Base-by-base conservation (phyloP, 768 basidiomycete species). In the Podaxis carcinomalis region DNA sequence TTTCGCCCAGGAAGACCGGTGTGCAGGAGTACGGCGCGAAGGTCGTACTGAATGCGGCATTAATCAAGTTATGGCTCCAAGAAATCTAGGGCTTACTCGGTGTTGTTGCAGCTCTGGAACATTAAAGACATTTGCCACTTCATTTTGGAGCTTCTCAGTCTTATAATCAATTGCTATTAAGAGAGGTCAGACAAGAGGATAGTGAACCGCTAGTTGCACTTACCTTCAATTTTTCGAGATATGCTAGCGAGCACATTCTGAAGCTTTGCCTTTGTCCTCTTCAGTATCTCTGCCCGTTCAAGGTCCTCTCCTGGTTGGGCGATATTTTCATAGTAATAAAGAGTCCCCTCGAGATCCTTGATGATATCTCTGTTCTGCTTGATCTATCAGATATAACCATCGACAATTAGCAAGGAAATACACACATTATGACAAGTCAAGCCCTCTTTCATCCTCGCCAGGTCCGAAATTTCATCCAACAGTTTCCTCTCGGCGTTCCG, bases 1-100 rank as follows among this genome's bases (percentile, higher is more conserved):
- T 82, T 90, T 50, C 92, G 78, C 7, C 92, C 92, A 44, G 85
- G 87, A 35, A 91, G 73, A 4, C 92, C 92, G 10, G 89, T 90
- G 65, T 92, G 89, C 50, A 91, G 77, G 40, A 93, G 78, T 4
- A 92, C 91, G 6, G 82, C 87, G 2, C 90, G 87, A 23, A 94
- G 82, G 64, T 92, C 90, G 67, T 93, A 94, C 90, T 93, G 44
- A 10, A 49, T 2, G 56, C 21, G 51, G 25, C 39, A 11, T 42
- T 14, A 37, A 56, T 10, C 35, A 4, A n/a, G 6, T 11, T 10
- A 53, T 4, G 27, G 21, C 23, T n/a, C 7, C 27, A 25, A 27
- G 32, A 36, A 47, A 16, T 23, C 10, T 21, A 19, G 23, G 16
- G 74, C 81, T 36, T 62, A 84, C 90, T 64, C 79, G 80, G 67